A percentile compares a stretch with the other conserved stretches of the same genome.
Evolutionary conservation across 1,284 basidiomycete species (phyloP).

Genomic region (Tranzscheliella williamsii): DNA sequence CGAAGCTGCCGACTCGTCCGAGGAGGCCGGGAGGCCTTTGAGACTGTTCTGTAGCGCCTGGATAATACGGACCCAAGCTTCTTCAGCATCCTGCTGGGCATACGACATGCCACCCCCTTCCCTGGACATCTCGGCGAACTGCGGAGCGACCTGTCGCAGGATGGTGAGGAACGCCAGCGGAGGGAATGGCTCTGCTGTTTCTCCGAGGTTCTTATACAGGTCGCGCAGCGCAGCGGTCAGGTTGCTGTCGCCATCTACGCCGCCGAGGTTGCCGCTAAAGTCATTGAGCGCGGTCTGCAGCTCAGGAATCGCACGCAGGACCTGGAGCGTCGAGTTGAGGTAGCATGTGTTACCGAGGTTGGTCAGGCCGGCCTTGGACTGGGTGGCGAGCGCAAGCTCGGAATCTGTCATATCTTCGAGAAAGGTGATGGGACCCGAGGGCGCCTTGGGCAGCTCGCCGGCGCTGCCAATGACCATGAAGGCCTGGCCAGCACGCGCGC

Average conservation of each 20-base stretch:
- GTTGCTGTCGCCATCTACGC: slow-evolving; percentile 59
- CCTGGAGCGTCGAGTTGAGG: slow-evolving; percentile 93
- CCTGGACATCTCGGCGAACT: slow-evolving; percentile 77
- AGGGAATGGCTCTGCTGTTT: slow-evolving; percentile 76
- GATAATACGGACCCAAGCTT: slow-evolving; percentile 86
- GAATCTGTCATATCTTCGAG: slow-evolving; percentile 83
- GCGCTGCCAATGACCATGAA: slow-evolving; percentile 71
- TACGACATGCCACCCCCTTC: slow-evolving; percentile 63
- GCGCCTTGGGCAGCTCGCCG: slow-evolving; percentile 85
- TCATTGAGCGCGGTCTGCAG: slow-evolving; percentile 66
- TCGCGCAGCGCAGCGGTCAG: slow-evolving; percentile 70
- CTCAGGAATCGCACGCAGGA: slow-evolving; percentile 85
- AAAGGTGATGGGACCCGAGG: slow-evolving; percentile 77
- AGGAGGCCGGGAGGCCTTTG: slow-evolving; percentile 17
- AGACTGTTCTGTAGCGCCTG: slow-evolving; percentile 73
- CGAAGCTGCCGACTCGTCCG: slow-evolving; percentile 3
- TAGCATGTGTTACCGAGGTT: slow-evolving; percentile 83
- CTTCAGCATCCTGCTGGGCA: slow-evolving; percentile 95
- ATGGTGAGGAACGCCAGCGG: slow-evolving; percentile 73
- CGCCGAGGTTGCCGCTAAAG: slow-evolving; percentile 35
- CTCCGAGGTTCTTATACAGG: slow-evolving; percentile 73
- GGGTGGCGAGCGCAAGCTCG: slow-evolving; percentile 74
- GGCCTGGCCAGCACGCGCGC: slow-evolving; percentile 68
- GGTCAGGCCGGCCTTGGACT: slow-evolving; percentile 44
- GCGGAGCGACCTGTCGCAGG: slow-evolving; percentile 80